Evolutionary conservation across 2,329 filamentous ascomycete genomes (phyloP).

Genomic region (Coniochaeta sp.): DNA sequence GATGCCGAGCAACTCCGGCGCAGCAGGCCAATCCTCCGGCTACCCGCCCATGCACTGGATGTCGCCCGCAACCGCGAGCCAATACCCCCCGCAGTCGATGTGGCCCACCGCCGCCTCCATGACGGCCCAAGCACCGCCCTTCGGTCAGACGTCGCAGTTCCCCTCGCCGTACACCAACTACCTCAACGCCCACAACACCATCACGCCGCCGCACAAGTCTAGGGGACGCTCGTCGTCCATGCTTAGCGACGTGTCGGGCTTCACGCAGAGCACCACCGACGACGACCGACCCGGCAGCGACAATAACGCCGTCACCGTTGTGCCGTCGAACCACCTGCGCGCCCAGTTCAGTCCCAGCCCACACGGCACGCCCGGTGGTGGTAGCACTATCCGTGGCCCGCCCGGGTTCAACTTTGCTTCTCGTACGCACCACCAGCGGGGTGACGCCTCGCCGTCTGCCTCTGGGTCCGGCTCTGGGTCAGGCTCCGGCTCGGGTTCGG

Average conservation of each 20-base stretch:
- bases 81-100: slow-evolving; percentile 23
- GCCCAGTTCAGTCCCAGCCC: slow-evolving; percentile 2
- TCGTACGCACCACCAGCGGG: slow-evolving; percentile 11
- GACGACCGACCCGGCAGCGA: slow-evolving; percentile 30
- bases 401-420: slow-evolving; percentile 15
- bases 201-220: slow-evolving; percentile 25
- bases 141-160: slow-evolving; percentile 14
- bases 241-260: slow-evolving; percentile 60
- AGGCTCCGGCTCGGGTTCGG: slow-evolving; percentile 18
- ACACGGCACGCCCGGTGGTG: slow-evolving; percentile 7
- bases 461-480: slow-evolving; percentile 18
- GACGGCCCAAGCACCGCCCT: slow-evolving; percentile 25
- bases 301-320: slow-evolving; percentile 13
- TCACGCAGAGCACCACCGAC: slow-evolving; percentile 54
- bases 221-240: slow-evolving; percentile 59
- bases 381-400: slow-evolving; percentile 12
- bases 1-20: slow-evolving; percentile 15
- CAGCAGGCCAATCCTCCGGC: slow-evolving; percentile 6
- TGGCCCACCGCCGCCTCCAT: slow-evolving; percentile 24
- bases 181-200: slow-evolving; percentile 6
- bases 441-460: background rate
- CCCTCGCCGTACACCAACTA: slow-evolving; percentile 11
- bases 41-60: slow-evolving; percentile 10
- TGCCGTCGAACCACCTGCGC: slow-evolving; percentile 5
- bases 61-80: slow-evolving; percentile 24